Percentiles rank a stretch among this genome's conserved stretches.
Evolutionary conservation across 352 stramenopile species (phyloP).

Genomic region (Phytophthora brassicae): DNA sequence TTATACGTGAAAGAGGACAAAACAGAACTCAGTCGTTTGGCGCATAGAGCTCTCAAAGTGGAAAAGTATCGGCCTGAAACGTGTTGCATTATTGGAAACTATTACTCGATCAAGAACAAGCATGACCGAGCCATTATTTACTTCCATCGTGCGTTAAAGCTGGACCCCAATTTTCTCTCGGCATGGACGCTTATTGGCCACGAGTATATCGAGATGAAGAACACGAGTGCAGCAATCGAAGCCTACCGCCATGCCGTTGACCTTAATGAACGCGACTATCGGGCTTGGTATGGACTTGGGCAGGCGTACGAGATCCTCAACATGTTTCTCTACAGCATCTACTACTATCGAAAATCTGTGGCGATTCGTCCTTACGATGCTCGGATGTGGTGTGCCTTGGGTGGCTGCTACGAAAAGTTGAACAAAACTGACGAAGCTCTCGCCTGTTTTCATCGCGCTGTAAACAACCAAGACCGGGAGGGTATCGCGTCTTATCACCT

Average conservation of each 20-base stretch:
- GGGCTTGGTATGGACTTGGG: constrained; percentile 98
- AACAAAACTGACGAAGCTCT: constrained; percentile 69
- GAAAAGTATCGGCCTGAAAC: constrained; percentile 98
- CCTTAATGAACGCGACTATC: constrained; percentile 94
- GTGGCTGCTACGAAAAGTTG: constrained; percentile 82
- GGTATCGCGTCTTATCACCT: constrained; percentile 75
- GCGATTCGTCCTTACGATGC: constrained; percentile 95
- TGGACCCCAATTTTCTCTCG: constrained; percentile 94
- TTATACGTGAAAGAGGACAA: constrained; percentile 88
- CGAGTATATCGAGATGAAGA: constrained; percentile 99
- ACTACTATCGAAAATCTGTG: constrained; percentile 98
- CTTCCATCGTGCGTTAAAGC: constrained; percentile 94
- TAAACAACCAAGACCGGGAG: constrained; percentile 77
- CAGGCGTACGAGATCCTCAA: constrained; percentile 99
- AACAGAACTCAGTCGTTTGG: constrained; percentile 85
- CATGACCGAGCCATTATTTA: constrained; percentile 97
- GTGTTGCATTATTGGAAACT: constrained; percentile 96
- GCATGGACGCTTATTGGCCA: constrained; percentile 99
- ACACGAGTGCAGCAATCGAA: constrained; percentile 96
- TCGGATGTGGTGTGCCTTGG: constrained; percentile 98
- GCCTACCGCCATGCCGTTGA: constrained; percentile 94
- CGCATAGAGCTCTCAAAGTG: constrained; percentile 90
- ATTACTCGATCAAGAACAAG: constrained; percentile 90
- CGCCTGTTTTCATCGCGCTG: constrained; percentile 72
- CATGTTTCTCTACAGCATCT: constrained; percentile 98